phyloP scores from a whole-genome alignment of 495 filamentous ascomycete genomes.

The Penicillium taxi region DNA sequence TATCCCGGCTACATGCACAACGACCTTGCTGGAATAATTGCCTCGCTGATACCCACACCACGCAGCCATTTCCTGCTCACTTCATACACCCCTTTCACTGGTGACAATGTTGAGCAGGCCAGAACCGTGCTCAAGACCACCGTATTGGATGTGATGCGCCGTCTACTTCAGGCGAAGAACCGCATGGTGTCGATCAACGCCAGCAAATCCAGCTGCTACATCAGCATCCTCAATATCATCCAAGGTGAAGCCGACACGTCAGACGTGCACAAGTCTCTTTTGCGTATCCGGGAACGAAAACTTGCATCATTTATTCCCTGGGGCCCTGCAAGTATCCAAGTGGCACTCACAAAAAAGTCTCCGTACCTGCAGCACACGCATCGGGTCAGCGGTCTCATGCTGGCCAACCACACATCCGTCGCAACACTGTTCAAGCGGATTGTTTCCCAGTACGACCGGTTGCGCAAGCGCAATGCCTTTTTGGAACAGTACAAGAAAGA shows the following conservation, averaged over 20 bases:
- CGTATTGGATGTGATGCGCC: slow-evolving; percentile 93
- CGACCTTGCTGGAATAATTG: slow-evolving; percentile 92
- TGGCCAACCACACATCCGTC: slow-evolving; percentile 96
- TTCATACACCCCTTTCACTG: slow-evolving; percentile 94
- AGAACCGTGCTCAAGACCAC: slow-evolving; percentile 97
- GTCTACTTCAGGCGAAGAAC: slow-evolving; percentile 94
- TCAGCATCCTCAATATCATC: slow-evolving; percentile 97
- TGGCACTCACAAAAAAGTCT: slow-evolving; percentile 90
- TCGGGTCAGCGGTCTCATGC: slow-evolving; percentile 91
- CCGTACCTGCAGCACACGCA: slow-evolving; percentile 83
- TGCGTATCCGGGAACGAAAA: slow-evolving; percentile 89
- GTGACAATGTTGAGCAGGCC: slow-evolving; percentile 88
- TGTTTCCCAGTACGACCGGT: slow-evolving; percentile 77
- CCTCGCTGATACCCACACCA: slow-evolving; percentile 90
- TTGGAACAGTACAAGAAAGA: slow-evolving; percentile 93
- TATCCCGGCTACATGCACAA: slow-evolving; percentile 99
- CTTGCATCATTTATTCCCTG: slow-evolving; percentile 96
- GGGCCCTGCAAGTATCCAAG: slow-evolving; percentile 98
- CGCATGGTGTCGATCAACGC: slow-evolving; percentile 96
- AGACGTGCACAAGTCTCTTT: slow-evolving; percentile 92
- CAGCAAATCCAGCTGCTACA: slow-evolving; percentile 95
- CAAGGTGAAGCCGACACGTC: slow-evolving; percentile 96
- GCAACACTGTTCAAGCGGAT: slow-evolving; percentile 95
- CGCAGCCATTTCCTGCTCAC: slow-evolving; percentile 98
- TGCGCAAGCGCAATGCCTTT: slow-evolving; percentile 95